Conservation (phyloP, 495 filamentous ascomycete species). For the Echria macrotheca region DNA sequence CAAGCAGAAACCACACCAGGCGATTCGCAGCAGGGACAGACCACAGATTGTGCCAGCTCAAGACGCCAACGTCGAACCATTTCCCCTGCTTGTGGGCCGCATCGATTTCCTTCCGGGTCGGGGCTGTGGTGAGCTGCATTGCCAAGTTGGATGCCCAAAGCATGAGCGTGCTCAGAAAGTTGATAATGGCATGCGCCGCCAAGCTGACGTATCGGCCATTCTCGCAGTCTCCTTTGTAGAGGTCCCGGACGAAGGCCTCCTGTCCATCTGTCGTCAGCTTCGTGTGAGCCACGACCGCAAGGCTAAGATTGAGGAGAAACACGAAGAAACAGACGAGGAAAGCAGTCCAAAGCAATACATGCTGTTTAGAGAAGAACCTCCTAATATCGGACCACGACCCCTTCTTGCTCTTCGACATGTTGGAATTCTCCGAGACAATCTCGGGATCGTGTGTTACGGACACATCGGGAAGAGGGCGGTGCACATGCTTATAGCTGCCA, state of each 20-base stretch:
- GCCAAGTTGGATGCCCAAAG: slow-evolving; percentile 6
- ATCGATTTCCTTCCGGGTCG: neutral
- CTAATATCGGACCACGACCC: too few relatives aligned
- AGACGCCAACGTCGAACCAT: slow-evolving; percentile 1
- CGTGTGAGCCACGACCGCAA: neutral
- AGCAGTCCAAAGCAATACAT: neutral
- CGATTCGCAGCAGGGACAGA: neutral
- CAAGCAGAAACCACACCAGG: neutral
- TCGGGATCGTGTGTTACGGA: too few relatives aligned
- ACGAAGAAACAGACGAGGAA: neutral
- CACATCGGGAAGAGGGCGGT: too few relatives aligned
- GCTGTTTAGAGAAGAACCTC: neutral
- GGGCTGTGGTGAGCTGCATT: neutral
- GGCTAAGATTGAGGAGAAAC: neutral
- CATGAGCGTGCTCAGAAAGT: neutral
- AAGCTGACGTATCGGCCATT: neutral
- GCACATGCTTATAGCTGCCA: too few relatives aligned
- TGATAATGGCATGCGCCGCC: neutral
- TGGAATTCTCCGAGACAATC: too few relatives aligned
- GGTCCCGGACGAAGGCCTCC: neutral
- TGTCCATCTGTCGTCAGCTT: neutral
- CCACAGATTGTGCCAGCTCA: neutral
- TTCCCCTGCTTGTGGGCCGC: neutral
- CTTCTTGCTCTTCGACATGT: too few relatives aligned
- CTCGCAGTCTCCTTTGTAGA: neutral